phyloP scores from a whole-genome alignment of 345 rosid genomes.

The Aurinia saxatilis region DNA sequence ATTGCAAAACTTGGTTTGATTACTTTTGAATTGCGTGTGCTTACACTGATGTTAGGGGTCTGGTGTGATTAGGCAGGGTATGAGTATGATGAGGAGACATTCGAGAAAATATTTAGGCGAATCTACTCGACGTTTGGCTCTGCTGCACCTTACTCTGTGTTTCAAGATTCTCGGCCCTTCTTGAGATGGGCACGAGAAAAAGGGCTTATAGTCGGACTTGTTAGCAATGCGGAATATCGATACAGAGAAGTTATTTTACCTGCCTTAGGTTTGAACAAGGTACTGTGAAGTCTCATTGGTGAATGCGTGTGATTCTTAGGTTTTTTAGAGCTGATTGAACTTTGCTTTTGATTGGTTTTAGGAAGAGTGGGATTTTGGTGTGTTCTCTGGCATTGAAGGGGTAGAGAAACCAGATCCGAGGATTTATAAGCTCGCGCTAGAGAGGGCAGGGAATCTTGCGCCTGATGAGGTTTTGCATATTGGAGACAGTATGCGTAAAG shows the following conservation, averaged over 20 bases:
- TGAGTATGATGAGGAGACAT: conserved; percentile 86
- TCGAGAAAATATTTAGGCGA: conserved; percentile 76
- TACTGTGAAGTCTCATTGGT: conserved; percentile 11
- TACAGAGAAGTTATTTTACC: conserved; percentile 90
- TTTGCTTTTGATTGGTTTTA: conserved; percentile 10
- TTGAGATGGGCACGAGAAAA: conserved; percentile 72
- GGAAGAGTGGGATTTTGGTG: conserved; percentile 98
- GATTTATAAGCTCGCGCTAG: conserved; percentile 64
- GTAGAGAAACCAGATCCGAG: conserved; percentile 87
- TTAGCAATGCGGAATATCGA: conserved; percentile 86
- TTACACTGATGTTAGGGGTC: conserved; percentile 2
- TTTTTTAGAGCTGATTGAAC: background rate
- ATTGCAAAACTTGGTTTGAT: background rate
- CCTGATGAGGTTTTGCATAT: conserved; percentile 71
- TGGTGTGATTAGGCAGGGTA: conserved; percentile 71
- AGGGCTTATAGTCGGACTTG: conserved; percentile 66
- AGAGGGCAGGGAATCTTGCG: conserved; percentile 69
- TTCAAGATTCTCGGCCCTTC: conserved; percentile 76
- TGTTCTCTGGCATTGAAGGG: conserved; percentile 89
- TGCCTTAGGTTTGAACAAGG: conserved; percentile 74
- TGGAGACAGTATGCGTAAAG: conserved; percentile 91
- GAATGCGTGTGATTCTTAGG: background rate
- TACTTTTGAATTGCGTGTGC: background rate
- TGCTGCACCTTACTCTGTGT: conserved; percentile 77
- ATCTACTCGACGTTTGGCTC: conserved; percentile 93